Conservation (phyloP, 2,329 filamentous ascomycete species). For the Sarocladium strictum region DNA sequence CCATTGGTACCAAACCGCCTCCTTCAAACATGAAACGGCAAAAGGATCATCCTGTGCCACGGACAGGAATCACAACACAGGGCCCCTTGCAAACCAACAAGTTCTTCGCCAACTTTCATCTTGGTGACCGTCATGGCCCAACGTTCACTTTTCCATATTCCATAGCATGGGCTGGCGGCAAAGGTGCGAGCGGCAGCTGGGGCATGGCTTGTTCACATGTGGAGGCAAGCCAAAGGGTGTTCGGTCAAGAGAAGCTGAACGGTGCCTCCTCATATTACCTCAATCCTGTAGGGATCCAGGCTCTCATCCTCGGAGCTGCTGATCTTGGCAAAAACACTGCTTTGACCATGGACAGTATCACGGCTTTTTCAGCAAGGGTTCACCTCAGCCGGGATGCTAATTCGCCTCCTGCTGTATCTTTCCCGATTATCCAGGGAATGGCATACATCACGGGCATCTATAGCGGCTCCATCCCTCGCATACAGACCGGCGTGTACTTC, state of each 20-base stretch:
- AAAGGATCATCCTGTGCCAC: conserved; percentile 53
- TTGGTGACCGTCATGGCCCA: conserved; percentile 63
- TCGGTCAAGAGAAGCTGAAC: conserved; percentile 50
- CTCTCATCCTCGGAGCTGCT: conserved; percentile 69
- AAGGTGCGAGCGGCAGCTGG: conserved; percentile 59
- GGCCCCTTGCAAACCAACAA: conserved; percentile 67
- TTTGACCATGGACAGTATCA: conserved; percentile 47
- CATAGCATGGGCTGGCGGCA: conserved; percentile 60
- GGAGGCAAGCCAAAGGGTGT: conserved; percentile 60
- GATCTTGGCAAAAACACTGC: conserved; percentile 61
- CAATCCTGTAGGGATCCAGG: conserved; percentile 78
- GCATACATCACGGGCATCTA: conserved; percentile 78
- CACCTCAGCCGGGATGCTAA: conserved; percentile 54
- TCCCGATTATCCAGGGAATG: conserved; percentile 87
- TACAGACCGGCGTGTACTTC: conserved; percentile 74
- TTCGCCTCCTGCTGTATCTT: conserved; percentile 57
- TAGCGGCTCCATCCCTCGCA: conserved; percentile 59
- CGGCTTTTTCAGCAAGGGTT: conserved; percentile 58
- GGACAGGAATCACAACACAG: conserved; percentile 40
- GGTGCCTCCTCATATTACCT: conserved; percentile 66
- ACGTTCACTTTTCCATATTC: conserved; percentile 74
- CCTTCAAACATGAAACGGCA: conserved; percentile 39
- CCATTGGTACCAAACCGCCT: conserved; percentile 48
- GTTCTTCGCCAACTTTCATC: conserved; percentile 75
- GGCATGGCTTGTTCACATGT: conserved; percentile 74